phyloP scores from a whole-genome alignment of 768 basidiomycete genomes.

The Trametes maxima region DNA sequence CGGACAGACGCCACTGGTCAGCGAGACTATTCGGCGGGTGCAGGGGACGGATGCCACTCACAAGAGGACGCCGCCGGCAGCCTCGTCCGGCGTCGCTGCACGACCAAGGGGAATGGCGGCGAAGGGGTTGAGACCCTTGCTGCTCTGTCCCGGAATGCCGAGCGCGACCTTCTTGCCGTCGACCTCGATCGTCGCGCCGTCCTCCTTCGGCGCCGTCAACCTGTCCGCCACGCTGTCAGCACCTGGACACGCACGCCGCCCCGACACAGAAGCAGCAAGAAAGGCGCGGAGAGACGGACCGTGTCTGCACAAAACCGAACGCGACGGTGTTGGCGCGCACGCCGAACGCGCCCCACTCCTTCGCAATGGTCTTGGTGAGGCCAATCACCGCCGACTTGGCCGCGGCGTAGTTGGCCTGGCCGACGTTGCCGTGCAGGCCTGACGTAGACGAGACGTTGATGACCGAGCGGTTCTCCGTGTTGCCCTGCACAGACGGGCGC shows the following conservation, averaged over 20 bases:
- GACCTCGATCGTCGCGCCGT: slow-evolving; percentile 73
- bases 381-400: slow-evolving; percentile 80
- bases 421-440: slow-evolving; percentile 87
- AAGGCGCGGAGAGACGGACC: slow-evolving; percentile 42
- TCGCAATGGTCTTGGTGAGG: slow-evolving; percentile 82
- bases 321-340: slow-evolving; percentile 84
- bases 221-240: slow-evolving; percentile 37
- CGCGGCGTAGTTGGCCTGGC: slow-evolving; percentile 81
- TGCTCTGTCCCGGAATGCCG: slow-evolving; percentile 63
- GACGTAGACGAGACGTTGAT: slow-evolving; percentile 81
- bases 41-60: slow-evolving; percentile 41
- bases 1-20: not conserved
- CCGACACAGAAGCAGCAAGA: not conserved
- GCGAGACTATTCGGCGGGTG: too few relatives aligned
- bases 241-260: not conserved
- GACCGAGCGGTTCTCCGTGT: slow-evolving; percentile 68
- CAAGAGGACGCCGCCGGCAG: slow-evolving; percentile 76
- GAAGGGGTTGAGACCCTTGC: slow-evolving; percentile 43
- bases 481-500: slow-evolving; percentile 39
- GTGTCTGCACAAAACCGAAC: slow-evolving; percentile 75
- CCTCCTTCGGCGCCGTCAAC: slow-evolving; percentile 79
- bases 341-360: slow-evolving; percentile 85
- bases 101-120: slow-evolving; percentile 65
- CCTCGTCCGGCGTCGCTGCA: slow-evolving; percentile 73
- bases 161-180: slow-evolving; percentile 83